Evolutionary conservation across 257 asterid species (phyloP).

Genomic region (Nicotiana obtusifolia): DNA sequence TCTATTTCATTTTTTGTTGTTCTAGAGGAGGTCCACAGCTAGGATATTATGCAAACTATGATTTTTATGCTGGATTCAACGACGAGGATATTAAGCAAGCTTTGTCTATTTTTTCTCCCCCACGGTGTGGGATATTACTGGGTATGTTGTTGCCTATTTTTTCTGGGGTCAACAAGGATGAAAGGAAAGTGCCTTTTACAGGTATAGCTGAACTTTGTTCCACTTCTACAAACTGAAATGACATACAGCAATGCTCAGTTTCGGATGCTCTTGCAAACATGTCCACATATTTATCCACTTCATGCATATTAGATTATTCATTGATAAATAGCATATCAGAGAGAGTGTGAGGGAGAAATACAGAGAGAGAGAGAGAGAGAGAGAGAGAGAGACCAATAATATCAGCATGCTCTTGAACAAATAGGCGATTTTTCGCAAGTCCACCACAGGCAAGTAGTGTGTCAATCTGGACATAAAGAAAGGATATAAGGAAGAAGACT

Average conservation of each 20-base stretch:
- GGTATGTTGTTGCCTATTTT: neutral
- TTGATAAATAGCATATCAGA: neutral
- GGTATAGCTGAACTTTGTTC: neutral
- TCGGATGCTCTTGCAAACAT: neutral
- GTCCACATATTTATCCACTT: neutral
- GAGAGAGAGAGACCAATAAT: conserved; percentile 55
- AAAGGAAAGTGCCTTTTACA: neutral
- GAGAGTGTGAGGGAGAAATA: neutral
- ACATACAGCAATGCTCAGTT: neutral
- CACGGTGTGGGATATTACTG: too few relatives aligned
- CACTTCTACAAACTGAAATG: neutral
- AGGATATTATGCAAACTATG: neutral
- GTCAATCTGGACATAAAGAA: conserved; percentile 55
- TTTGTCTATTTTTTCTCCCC: neutral
- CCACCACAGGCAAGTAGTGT: conserved; percentile 97
- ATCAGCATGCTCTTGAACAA: conserved; percentile 92
- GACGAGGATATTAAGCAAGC: neutral
- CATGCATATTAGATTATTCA: neutral
- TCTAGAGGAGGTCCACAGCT: neutral
- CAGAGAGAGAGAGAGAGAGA: conserved; percentile 11
- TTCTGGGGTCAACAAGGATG: neutral
- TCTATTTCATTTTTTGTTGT: neutral
- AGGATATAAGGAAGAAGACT: conserved; percentile 3
- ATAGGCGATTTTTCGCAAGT: conserved; percentile 69
- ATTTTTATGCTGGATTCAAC: neutral